Percentiles rank a stretch among this genome's conserved stretches.
Conservation (phyloP, 169 alveolate species). For the Plasmodium relictum region DNA sequence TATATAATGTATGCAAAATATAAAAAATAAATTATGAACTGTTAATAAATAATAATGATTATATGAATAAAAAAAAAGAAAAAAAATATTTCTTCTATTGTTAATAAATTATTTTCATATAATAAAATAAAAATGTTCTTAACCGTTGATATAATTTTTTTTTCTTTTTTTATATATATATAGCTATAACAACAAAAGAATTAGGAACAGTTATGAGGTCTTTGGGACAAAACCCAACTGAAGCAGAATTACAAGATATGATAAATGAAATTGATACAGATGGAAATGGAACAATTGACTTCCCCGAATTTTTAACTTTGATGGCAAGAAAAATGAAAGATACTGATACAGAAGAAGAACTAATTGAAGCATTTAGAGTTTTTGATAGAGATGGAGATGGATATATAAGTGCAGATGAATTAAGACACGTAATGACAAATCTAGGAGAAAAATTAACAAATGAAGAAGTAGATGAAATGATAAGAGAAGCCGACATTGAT, state of each 20-base stretch:
- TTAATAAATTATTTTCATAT: not conserved
- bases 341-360: conserved; percentile 99
- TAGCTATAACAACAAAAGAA: conserved; percentile 96
- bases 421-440: conserved; percentile 99
- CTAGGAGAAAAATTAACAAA: conserved; percentile 98
- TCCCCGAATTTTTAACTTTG: conserved; percentile 98
- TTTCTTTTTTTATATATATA: conserved; percentile 44
- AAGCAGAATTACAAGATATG: conserved; percentile 97
- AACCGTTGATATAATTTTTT: not conserved
- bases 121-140: conserved; percentile 14
- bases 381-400: conserved; percentile 99
- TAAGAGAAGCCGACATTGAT: conserved; percentile 99
- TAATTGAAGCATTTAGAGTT: conserved; percentile 98
- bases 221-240: conserved; percentile 98
- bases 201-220: conserved; percentile 97
- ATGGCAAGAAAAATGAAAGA: conserved; percentile 99
- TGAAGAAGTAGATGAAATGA: conserved; percentile 99
- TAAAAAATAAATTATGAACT: conserved; percentile 8
- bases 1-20: not conserved
- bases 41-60: conserved; percentile 1
- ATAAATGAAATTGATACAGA: conserved; percentile 96
- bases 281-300: conserved; percentile 96
- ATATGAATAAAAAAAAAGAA: not conserved
- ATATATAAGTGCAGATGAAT: conserved; percentile 98
- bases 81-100: not conserved